phyloP scores from a whole-genome alignment of 805 yeast genomes.

The Spathaspora boniae region DNA sequence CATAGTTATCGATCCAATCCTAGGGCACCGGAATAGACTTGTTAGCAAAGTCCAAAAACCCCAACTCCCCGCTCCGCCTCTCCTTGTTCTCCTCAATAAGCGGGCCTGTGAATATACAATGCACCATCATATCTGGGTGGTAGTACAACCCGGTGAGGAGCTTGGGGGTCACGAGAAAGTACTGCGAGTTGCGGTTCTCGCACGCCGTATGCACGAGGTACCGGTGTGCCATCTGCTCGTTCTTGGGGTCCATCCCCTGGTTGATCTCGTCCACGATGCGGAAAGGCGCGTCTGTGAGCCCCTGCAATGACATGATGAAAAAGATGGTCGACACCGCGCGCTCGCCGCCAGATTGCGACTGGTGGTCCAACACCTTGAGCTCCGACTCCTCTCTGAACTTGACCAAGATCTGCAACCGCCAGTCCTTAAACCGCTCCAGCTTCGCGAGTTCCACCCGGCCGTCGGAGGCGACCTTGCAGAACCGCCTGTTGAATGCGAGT shows the following conservation, averaged over 20 bases:
- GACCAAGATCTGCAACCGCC: constrained; percentile 83
- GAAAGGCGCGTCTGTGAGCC: constrained; percentile 83
- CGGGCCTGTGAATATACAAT: constrained; percentile 61
- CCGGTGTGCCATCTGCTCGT: constrained; percentile 82
- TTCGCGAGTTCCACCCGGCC: constrained; percentile 72
- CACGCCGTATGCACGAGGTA: constrained; percentile 86
- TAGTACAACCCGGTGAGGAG: constrained; percentile 73
- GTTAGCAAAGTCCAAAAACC: constrained; percentile 30
- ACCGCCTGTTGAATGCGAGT: constrained; percentile 58
- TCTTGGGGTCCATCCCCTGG: constrained; percentile 96
- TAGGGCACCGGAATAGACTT: too few species aligned
- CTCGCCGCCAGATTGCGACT: constrained; percentile 96
- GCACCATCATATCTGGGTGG: constrained; percentile 76
- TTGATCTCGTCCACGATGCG: constrained; percentile 96
- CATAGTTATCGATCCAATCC: too few species aligned
- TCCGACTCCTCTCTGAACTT: constrained; percentile 77
- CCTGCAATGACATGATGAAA: constrained; percentile 87
- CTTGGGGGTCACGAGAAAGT: constrained; percentile 91
- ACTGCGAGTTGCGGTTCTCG: constrained; percentile 58
- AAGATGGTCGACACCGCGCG: constrained; percentile 92
- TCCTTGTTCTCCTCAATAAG: constrained; percentile 20
- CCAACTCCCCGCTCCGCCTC: constrained; percentile 12
- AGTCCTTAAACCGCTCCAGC: constrained; percentile 56
- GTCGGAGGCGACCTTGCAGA: constrained; percentile 74
- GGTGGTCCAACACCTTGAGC: constrained; percentile 72